Evolutionary conservation across 2,329 filamentous ascomycete genomes (phyloP), one percentile per base, ranked within the genome.

Genomic region (Aspergillus sojae): DNA sequence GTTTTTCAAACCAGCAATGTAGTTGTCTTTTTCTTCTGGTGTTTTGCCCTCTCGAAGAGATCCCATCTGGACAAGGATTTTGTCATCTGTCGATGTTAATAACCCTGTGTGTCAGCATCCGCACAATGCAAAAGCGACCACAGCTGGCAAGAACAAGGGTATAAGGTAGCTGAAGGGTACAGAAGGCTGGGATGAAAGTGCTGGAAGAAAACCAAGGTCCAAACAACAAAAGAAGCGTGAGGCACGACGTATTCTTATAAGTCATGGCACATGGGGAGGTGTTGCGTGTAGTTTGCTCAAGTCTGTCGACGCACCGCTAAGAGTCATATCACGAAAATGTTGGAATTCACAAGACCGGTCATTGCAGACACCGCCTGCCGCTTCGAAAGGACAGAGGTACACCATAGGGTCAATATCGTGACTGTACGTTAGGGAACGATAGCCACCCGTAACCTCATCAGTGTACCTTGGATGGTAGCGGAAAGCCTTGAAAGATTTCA

Each of bases 391-490:
- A 78, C 95, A 99, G 56, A 98, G 74, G 65, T 87, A 86, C 70
- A 86, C 89, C 65, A 87, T 84, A 28, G 89, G 84, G 75, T 97
- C 89, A 78, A 99, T 96, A 70, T 89, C 90, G 79, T 96, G 92
- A 80, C 92, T 97, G 81, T 94, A 98, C 50, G 94, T 98, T 82
- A 96, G 84, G 67, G 95, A 98, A 74, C 91, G 89, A 74, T 93
- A 90, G 50, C 94, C 94, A 66, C 89, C 90, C 61, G 87, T 76
- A 62, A 97, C 88, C 62, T 87, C 82, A 57, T 90, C 78, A 68
- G 84, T 82, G 79, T 89, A 98, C 58, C 86, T 83, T 36, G 92
- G 92, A 75, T 98, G 94, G 75, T 94, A 97, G 70, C 94, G 92
- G 79, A 92, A 99, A 43, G 92, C 90, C 76, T 89, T 92, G 78